Evolutionary conservation across 176 grass and related monocot species (phyloP), one percentile per base, ranked within the genome.

Genomic region (Oryza meyeriana): DNA sequence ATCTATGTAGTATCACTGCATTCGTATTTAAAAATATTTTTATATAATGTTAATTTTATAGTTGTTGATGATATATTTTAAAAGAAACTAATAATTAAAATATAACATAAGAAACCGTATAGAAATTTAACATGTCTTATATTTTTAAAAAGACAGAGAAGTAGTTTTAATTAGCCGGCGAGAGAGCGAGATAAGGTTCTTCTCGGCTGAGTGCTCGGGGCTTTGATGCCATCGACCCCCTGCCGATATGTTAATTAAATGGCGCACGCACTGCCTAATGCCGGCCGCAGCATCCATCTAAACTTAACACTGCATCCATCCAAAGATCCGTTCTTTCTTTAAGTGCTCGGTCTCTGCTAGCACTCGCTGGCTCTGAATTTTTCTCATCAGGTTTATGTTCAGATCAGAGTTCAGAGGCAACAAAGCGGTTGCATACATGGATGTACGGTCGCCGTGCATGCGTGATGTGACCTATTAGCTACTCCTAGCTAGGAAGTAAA

Each of bases 231-330:
- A 28, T 36, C 76, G 11, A 14, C 6, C 76, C 9, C 8, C 38
- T 63, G 81, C 38, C 18, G 81, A 89, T 84, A 89, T 84, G 81
- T 70, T 89, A 89, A 26, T 80, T 74, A 80, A 89, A 76, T 69
- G 32, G 82, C 70, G 76, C 74, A 69, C 75, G 72, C 65, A 26
- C 62, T 31, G 50, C n/a, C 20, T 83, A 88, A 79, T 79, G 75
- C 79, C n/a, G 57, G 73, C 79, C 32, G 48, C 34, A 40, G 66
- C 79, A 71, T 75, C 40, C 24, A 34, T 33, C 32, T 33, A 33
- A 33, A 33, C 32, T 33, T 33, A 33, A 2, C 32, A 33, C 32
- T 33, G 32, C 32, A 33, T 71, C 20, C 2, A 31, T 66, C 63
- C 40, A 87, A 62, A n/a, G 55, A 50, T 50, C 36, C 48, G 30